Conservation (phyloP, 306 rosid species). For the Mucuna pruriens region DNA sequence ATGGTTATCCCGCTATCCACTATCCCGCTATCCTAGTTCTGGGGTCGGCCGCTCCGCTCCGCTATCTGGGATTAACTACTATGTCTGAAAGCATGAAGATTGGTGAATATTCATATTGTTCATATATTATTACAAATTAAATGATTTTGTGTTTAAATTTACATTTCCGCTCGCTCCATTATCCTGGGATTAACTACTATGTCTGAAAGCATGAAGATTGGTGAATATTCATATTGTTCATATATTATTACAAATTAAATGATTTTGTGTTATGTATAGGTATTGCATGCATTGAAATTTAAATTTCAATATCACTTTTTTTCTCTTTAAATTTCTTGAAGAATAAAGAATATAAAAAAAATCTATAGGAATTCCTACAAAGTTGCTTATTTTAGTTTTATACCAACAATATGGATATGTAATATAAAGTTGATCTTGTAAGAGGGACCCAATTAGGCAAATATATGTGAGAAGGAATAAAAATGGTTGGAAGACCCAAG, state of each 20-base stretch:
- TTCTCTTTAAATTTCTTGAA: background rate
- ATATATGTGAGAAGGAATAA: background rate
- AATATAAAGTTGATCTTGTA: background rate
- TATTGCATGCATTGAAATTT: constrained; percentile 15
- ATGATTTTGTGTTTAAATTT: constrained; percentile 10
- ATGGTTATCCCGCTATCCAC: too few relatives aligned
- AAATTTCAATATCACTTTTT: background rate
- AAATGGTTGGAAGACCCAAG: background rate
- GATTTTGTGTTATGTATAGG: background rate
- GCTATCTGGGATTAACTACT: too few relatives aligned
- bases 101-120: background rate
- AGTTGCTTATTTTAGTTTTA: background rate
- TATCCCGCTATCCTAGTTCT: too few relatives aligned
- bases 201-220: constrained; percentile 29
- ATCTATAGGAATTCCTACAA: background rate
- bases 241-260: background rate
- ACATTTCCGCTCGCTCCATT: too few relatives aligned
- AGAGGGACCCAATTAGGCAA: background rate
- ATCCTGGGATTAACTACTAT: too few relatives aligned
- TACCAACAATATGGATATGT: background rate
- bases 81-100: constrained; percentile 28
- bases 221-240: background rate
- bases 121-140: background rate
- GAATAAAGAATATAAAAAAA: background rate
- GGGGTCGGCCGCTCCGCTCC: too few relatives aligned